Base-by-base conservation (phyloP, 2,329 filamentous ascomycete species). In the Zymoseptoria tritici region DNA sequence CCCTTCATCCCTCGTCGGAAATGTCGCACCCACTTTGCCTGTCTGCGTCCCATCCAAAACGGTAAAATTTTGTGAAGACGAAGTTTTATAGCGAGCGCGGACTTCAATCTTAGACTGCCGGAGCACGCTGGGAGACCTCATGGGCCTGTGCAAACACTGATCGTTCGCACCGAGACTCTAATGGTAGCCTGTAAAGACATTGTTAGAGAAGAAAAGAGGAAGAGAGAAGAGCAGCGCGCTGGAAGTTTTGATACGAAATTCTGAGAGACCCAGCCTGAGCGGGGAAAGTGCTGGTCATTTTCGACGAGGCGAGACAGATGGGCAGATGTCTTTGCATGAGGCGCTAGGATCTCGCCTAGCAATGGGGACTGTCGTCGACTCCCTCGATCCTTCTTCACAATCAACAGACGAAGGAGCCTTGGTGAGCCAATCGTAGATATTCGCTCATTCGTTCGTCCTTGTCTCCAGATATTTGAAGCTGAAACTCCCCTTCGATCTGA, bases 131-230 rank as follows among this genome's bases (percentile, higher is more conserved):
- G 62, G 88, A 92, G 89, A 83, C 81, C 87, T 78, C 81, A 62
- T 67, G 76, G 81, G 87, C 84, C 90, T 95, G 89, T 90, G 89
- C 86, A 91, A 91, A 89, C 84, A 97, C 83, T 90, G 90, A 92
- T 71, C 56, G 85, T 89, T 85, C 89, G 85, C 86, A 89, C 89
- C 92, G 93, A 95, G 94, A 99, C 94, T 99, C 94, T 97, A 97
- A 93, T 89, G 90, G 89, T 85, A 87, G 89, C 87, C 91, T 87
- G 86, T 61, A 60, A 63, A 84, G 85, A 90, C 86, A 90, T 90
- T 93, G 81, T 82, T 78, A 74, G 75, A 80, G 80, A 75, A 74
- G 76, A 75, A 73, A 66, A 62, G 56, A 61, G 59, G 50, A 58
- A 60, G 42, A 60, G 19, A 53, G n/a, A 49, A 53, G 52, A 46